Evolutionary conservation across 257 asterid genomes (phyloP).

Genomic region (Lavandula angustifolia): DNA sequence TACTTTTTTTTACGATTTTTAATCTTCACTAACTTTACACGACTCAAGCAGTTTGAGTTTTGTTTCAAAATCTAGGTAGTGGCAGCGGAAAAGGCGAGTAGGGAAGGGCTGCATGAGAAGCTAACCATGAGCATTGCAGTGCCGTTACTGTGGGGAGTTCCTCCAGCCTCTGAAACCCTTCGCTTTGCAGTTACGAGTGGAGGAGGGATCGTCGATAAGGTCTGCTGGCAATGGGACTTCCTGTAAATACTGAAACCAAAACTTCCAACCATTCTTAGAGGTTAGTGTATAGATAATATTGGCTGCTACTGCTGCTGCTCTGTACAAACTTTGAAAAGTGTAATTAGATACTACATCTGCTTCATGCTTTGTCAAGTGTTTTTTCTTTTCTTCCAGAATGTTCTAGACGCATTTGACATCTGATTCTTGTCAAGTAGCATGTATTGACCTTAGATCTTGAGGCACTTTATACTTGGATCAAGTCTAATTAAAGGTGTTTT

Average conservation of each 20-base stretch:
- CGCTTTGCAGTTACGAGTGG: constrained; percentile 89
- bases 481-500: constrained; percentile 19
- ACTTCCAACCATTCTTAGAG: constrained; percentile 46
- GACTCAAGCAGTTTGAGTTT: neutral
- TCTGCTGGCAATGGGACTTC: constrained; percentile 97
- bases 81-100: constrained; percentile 74
- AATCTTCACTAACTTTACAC: neutral
- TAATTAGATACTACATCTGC: constrained; percentile 18
- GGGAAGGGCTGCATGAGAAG: constrained; percentile 83
- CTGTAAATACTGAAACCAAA: constrained; percentile 42
- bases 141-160: constrained; percentile 97
- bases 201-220: constrained; percentile 95
- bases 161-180: constrained; percentile 99
- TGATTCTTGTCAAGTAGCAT: no score
- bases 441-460: constrained; percentile 8
- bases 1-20: neutral
- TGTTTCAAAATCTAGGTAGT: constrained; percentile 58
- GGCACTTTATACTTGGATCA: constrained; percentile 20
- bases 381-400: no score
- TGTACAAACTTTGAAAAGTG: constrained; percentile 43
- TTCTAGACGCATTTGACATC: no score
- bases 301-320: constrained; percentile 9
- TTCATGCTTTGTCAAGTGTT: constrained; percentile 32
- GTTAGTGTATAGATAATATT: constrained; percentile 46
- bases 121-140: constrained; percentile 92